Conservation (phyloP, 2,329 filamentous ascomycete genomes). For the Ilyonectria mors-panacis region DNA sequence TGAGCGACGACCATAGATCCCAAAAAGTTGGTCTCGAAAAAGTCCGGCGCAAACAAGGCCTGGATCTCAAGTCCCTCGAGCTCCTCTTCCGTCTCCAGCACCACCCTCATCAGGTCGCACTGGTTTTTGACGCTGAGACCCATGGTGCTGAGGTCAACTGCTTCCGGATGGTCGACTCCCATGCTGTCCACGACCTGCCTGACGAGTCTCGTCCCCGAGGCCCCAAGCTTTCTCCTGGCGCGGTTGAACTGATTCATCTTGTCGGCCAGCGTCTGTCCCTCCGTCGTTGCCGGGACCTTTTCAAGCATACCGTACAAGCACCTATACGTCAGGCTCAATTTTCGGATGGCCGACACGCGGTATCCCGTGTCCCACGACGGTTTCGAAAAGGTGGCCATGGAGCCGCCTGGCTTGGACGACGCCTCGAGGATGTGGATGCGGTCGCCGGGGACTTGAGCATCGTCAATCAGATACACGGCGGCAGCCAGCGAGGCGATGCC, state of each 20-base stretch:
- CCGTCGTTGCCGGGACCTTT: conserved; percentile 41
- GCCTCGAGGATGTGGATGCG: conserved; percentile 48
- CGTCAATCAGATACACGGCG: conserved; percentile 45
- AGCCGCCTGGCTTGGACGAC: conserved; percentile 42
- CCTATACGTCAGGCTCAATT: conserved; percentile 46
- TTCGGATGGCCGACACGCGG: conserved; percentile 46
- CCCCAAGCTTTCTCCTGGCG: conserved; percentile 41
- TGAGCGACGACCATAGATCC: conserved; percentile 48
- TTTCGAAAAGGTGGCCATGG: conserved; percentile 41
- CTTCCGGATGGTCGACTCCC: conserved; percentile 41
- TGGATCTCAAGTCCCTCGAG: conserved; percentile 47
- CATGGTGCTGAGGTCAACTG: conserved; percentile 46
- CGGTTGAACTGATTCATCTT: conserved; percentile 44
- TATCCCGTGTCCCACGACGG: conserved; percentile 46
- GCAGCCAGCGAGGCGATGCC: conserved; percentile 47
- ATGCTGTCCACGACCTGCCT: conserved; percentile 37
- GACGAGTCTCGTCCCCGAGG: conserved; percentile 45
- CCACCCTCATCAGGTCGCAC: conserved; percentile 48
- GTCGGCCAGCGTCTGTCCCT: conserved; percentile 43
- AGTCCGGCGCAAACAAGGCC: conserved; percentile 44
- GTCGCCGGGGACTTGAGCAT: conserved; percentile 43
- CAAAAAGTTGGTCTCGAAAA: conserved; percentile 48
- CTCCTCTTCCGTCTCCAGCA: conserved; percentile 46
- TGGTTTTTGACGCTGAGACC: conserved; percentile 49
- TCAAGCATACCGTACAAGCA: conserved; percentile 47